These are phyloP conservation scores for Candida michaelii DNA, from an alignment of 805 yeast genomes.

Conservation along the genomic window DNA sequence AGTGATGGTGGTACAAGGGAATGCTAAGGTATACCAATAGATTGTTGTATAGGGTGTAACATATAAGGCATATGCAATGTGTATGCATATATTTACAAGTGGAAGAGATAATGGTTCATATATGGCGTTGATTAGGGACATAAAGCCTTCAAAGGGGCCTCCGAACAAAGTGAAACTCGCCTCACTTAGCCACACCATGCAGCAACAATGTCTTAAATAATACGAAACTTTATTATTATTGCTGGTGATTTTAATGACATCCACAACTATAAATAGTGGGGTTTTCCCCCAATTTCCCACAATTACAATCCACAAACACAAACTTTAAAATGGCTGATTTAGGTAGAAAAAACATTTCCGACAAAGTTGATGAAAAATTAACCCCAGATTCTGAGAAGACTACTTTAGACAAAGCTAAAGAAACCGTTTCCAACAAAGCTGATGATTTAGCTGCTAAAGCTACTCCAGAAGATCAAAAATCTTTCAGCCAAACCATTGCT, in stretches of 20 bases:
- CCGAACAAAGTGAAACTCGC: neutral
- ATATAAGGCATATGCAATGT: no score
- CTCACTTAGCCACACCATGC: constrained; percentile 1
- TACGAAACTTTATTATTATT: constrained; percentile 5
- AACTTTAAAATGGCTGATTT: constrained; percentile 41
- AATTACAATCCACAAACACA: no score
- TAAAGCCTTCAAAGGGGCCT: no score
- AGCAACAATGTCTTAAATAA: constrained; percentile 1
- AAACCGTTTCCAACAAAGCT: constrained; percentile 60
- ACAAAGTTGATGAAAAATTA: constrained; percentile 63
- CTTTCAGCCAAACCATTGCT: constrained; percentile 63
- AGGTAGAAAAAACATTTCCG: constrained; percentile 75
- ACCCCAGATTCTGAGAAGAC: constrained; percentile 74
- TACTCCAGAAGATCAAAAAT: constrained; percentile 69
- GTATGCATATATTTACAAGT: no score
- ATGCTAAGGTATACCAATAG: no score
- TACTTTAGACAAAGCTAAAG: constrained; percentile 66
- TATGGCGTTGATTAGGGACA: no score
- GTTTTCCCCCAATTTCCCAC: neutral
- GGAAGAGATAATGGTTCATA: no score
- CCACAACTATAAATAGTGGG: constrained; percentile 7
- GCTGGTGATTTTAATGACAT: constrained; percentile 3
- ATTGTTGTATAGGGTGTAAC: no score
- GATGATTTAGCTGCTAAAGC: constrained; percentile 61
- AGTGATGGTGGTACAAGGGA: no score